phyloP scores from a whole-genome alignment of 1,284 basidiomycete species.

The Sutorius eximius region DNA sequence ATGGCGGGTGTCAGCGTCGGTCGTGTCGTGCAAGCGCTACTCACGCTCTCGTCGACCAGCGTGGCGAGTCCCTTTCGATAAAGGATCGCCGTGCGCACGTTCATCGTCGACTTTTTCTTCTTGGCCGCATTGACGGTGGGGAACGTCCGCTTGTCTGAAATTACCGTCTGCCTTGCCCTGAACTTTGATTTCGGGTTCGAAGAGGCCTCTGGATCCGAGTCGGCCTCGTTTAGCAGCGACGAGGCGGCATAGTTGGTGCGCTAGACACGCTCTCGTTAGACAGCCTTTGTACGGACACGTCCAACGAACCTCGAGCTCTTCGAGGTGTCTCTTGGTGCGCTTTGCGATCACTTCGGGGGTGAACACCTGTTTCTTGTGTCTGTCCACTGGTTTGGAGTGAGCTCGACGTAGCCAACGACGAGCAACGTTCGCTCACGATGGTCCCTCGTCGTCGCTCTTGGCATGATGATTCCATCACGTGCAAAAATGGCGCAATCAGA shows the following conservation, averaged over 20 bases:
- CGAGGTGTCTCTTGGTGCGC: slow-evolving; percentile 71
- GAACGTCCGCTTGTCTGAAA: slow-evolving; percentile 68
- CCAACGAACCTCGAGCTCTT: slow-evolving; percentile 70
- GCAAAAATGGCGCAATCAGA: slow-evolving; percentile 23
- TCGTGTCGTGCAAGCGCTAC: slow-evolving; percentile 28
- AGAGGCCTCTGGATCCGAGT: slow-evolving; percentile 38
- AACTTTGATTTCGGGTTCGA: slow-evolving; percentile 48
- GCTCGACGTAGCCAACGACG: slow-evolving; percentile 6
- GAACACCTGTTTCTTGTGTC: slow-evolving; percentile 50
- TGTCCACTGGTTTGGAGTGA: slow-evolving; percentile 37
- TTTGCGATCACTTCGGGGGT: slow-evolving; percentile 69
- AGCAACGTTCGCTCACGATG: slow-evolving; percentile 36
- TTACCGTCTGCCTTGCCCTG: slow-evolving; percentile 62
- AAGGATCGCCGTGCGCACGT: slow-evolving; percentile 71
- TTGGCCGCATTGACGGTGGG: slow-evolving; percentile 35
- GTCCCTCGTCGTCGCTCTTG: slow-evolving; percentile 39
- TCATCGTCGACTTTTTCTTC: slow-evolving; percentile 80
- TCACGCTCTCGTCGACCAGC: slow-evolving; percentile 76
- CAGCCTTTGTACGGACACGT: too few relatives aligned
- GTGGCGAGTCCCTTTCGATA: slow-evolving; percentile 75
- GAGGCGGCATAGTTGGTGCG: slow-evolving; percentile 74
- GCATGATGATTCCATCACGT: slow-evolving; percentile 25
- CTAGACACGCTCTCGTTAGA: slow-evolving; percentile 38
- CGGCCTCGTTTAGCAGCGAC: slow-evolving; percentile 44
- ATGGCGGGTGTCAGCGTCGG: neutral